These are phyloP conservation scores for Chalara sp. DNA, from an alignment of 2,329 filamentous ascomycete genomes.

Conservation along the genomic window DNA sequence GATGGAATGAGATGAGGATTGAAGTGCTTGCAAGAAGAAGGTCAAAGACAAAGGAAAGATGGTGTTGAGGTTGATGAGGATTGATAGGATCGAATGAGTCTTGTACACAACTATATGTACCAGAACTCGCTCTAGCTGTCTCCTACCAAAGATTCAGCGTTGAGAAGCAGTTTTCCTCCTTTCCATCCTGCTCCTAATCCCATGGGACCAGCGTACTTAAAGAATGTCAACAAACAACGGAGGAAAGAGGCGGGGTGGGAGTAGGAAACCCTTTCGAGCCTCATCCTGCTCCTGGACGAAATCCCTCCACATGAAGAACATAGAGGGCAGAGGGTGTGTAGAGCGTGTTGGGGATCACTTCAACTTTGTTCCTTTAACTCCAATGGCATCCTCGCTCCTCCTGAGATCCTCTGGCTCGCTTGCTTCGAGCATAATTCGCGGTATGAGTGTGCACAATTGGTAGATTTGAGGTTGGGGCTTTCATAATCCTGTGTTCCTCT, in stretches of 20 bases:
- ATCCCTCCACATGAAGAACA: background rate
- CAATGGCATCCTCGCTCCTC: background rate
- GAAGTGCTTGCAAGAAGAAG: background rate
- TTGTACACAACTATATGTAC: background rate
- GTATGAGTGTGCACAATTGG: background rate
- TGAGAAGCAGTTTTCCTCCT: background rate
- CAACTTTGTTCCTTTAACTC: background rate
- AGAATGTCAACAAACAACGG: background rate
- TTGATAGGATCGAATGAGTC: background rate
- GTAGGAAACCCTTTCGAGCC: background rate
- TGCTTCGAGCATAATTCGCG: background rate
- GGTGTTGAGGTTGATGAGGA: background rate
- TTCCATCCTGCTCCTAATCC: constrained; percentile 1
- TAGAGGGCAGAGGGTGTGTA: background rate
- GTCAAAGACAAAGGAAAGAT: background rate
- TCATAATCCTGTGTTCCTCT: background rate
- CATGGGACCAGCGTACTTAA: background rate
- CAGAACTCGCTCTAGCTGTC: background rate
- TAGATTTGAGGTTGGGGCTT: background rate
- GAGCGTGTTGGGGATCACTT: background rate
- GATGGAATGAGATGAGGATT: background rate
- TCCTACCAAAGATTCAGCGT: background rate
- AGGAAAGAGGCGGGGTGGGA: background rate
- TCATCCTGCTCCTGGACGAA: background rate
- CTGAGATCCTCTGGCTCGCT: background rate